Percentiles rank a stretch among this genome's conserved stretches.
phyloP scores from a whole-genome alignment of 1,139 yeast species.

The Saccharomycopsis hybrid region DNA sequence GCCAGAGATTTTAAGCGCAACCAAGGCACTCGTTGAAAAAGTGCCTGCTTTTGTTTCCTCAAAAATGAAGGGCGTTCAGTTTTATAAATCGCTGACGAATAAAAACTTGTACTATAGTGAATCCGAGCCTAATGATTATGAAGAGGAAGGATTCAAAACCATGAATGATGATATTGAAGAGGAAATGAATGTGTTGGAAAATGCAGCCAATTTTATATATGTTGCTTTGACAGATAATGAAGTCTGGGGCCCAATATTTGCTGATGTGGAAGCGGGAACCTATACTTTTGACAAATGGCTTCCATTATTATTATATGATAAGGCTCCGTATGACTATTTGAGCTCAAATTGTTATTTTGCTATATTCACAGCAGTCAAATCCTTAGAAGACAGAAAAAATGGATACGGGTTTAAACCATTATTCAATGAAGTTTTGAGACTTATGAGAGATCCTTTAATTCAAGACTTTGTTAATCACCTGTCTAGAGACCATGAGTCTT shows the following conservation, averaged over 20 bases:
- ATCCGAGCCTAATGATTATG: constrained; percentile 35
- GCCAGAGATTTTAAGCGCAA: constrained; percentile 48
- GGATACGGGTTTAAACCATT: constrained; percentile 39
- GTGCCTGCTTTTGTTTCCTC: constrained; percentile 37
- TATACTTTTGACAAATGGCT: constrained; percentile 42
- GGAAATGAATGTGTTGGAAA: constrained; percentile 12
- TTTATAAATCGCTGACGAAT: constrained; percentile 40
- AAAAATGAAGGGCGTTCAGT: constrained; percentile 34
- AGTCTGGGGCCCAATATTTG: constrained; percentile 8
- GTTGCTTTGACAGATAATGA: constrained; percentile 30
- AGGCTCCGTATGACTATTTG: constrained; percentile 57
- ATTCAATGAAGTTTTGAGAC: constrained; percentile 31
- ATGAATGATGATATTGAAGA: constrained; percentile 17
- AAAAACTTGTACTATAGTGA: constrained; percentile 35
- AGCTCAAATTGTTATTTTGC: constrained; percentile 40
- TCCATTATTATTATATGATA: constrained; percentile 33
- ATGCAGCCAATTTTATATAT: constrained; percentile 27
- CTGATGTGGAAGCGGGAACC: constrained; percentile 5
- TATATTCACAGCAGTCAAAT: background rate
- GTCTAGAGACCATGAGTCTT: constrained; percentile 29
- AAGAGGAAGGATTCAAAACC: constrained; percentile 29
- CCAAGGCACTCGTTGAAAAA: constrained; percentile 40
- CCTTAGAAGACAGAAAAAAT: constrained; percentile 29
- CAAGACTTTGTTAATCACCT: constrained; percentile 29
- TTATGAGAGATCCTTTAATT: constrained; percentile 30